Conservation (phyloP, 805 yeast species). For the Peterozyma toletana region DNA sequence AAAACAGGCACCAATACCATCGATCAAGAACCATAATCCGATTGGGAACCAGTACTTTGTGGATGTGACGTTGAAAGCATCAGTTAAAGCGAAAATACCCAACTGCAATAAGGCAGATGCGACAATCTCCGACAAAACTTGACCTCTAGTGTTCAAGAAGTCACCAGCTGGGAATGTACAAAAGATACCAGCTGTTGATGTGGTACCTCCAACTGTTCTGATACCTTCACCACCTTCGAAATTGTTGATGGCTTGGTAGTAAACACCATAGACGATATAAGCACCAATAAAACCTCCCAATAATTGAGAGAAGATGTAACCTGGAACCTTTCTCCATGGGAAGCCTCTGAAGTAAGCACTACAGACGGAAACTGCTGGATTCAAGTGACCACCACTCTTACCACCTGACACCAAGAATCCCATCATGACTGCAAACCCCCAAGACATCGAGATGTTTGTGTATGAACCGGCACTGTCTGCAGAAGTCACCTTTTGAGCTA, state of each 20-base stretch:
- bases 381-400: slow-evolving; percentile 49
- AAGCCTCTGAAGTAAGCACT: slow-evolving; percentile 43
- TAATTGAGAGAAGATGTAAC: slow-evolving; percentile 38
- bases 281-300: slow-evolving; percentile 44
- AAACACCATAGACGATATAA: slow-evolving; percentile 35
- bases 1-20: slow-evolving; percentile 37
- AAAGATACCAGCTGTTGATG: slow-evolving; percentile 34
- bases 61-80: slow-evolving; percentile 37
- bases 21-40: slow-evolving; percentile 36
- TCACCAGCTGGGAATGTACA: slow-evolving; percentile 33
- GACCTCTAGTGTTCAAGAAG: slow-evolving; percentile 33
- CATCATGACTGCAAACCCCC: slow-evolving; percentile 48
- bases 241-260: slow-evolving; percentile 29
- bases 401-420: slow-evolving; percentile 48
- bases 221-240: slow-evolving; percentile 25
- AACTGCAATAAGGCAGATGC: slow-evolving; percentile 36
- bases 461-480: slow-evolving; percentile 31
- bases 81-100: slow-evolving; percentile 43
- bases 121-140: slow-evolving; percentile 39
- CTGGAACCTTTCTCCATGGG: slow-evolving; percentile 40
- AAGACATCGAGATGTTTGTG: slow-evolving; percentile 35
- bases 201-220: slow-evolving; percentile 21
- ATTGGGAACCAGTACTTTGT: slow-evolving; percentile 39
- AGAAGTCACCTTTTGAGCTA: slow-evolving; percentile 35
- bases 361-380: slow-evolving; percentile 44